Evolutionary conservation across 2,329 filamentous ascomycete species (phyloP).

Genomic region (Phaeoacremonium minimum): DNA sequence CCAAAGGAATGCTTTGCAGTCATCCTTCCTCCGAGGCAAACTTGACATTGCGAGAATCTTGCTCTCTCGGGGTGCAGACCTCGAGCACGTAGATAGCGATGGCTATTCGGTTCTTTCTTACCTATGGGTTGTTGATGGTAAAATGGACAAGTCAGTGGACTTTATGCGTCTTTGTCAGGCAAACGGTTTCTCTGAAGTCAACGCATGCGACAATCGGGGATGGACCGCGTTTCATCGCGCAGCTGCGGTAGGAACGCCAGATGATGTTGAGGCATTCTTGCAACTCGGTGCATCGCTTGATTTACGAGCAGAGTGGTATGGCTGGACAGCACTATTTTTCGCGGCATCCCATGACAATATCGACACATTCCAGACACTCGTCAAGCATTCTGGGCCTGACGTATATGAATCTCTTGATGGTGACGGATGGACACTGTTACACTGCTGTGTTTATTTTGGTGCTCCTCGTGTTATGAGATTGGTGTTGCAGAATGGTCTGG

Average conservation of each 20-base stretch:
- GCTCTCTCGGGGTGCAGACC: background rate
- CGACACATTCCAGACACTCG: background rate
- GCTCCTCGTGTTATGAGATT: background rate
- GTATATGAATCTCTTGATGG: background rate
- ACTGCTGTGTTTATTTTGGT: slow-evolving; percentile 2
- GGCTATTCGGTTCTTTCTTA: background rate
- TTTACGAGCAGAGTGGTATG: background rate
- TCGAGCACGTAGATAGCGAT: background rate
- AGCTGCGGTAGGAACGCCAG: background rate
- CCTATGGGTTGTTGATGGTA: background rate
- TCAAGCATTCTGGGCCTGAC: background rate
- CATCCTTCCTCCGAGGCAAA: background rate
- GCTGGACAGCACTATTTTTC: background rate
- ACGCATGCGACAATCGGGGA: background rate
- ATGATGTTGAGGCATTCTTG: background rate
- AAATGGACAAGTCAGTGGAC: background rate
- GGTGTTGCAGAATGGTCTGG: background rate
- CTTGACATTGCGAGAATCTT: background rate
- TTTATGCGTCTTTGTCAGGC: background rate
- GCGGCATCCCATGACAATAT: background rate
- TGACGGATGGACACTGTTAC: background rate
- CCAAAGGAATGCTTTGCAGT: background rate
- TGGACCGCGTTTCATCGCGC: background rate
- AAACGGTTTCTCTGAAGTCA: background rate
- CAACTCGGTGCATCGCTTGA: background rate